phyloP scores from a whole-genome alignment of 2,329 filamentous ascomycete genomes.

The Didymella glomerata region DNA sequence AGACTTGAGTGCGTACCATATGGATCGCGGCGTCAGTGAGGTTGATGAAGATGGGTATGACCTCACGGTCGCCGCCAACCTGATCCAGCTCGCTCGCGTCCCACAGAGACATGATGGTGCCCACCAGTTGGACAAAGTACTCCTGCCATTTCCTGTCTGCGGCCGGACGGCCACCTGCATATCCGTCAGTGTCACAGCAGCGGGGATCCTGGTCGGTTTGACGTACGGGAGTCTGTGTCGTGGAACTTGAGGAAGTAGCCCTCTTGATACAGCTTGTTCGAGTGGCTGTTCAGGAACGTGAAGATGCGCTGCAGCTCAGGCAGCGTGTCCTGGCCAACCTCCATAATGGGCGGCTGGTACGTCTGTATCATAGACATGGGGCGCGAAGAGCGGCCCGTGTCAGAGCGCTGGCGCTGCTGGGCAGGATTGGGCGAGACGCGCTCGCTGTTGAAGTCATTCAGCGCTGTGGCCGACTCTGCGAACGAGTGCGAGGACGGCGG shows the following conservation, averaged over 20 bases:
- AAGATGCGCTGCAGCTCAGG: conserved; percentile 96
- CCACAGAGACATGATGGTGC: conserved; percentile 94
- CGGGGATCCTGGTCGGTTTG: conserved; percentile 8
- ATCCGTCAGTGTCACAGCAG: conserved; percentile 33
- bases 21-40: conserved; percentile 97
- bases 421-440: conserved; percentile 45
- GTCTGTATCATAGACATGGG: conserved; percentile 87
- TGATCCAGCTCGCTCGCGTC: conserved; percentile 91
- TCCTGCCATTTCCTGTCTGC: conserved; percentile 90
- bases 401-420: conserved; percentile 54
- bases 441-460: conserved; percentile 40
- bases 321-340: conserved; percentile 82
- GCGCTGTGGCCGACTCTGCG: conserved; percentile 42
- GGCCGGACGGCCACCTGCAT: conserved; percentile 83
- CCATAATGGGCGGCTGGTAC: conserved; percentile 86
- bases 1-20: conserved; percentile 71
- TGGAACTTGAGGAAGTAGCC: conserved; percentile 97
- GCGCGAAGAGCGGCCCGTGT: conserved; percentile 66
- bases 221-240: conserved; percentile 89
- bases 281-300: conserved; percentile 90
- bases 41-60: conserved; percentile 93
- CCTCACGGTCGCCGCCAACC: conserved; percentile 83
- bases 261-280: conserved; percentile 96
- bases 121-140: conserved; percentile 95
- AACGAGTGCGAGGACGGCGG: conserved; percentile 30